Evolutionary conservation across 2,329 filamentous ascomycete genomes (phyloP).

Genomic region (Leptographium flavum): DNA sequence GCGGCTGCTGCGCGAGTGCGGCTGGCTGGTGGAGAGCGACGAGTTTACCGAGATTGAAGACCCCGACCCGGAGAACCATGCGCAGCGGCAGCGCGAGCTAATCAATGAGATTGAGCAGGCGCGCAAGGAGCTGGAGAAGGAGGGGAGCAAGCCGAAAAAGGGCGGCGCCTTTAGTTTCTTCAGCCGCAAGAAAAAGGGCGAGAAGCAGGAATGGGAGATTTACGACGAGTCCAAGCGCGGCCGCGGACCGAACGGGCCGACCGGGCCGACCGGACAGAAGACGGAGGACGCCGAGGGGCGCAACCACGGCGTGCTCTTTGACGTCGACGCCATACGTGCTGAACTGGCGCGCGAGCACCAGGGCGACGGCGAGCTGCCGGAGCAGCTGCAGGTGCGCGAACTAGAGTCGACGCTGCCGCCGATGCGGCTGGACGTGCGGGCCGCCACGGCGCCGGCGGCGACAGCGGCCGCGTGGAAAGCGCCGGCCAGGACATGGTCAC

Average conservation of each 20-base stretch:
- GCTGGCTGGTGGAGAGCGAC: constrained; percentile 82
- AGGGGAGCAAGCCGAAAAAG: constrained; percentile 51
- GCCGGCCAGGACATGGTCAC: too few species aligned
- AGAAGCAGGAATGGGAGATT: constrained; percentile 87
- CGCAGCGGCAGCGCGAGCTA: constrained; percentile 73
- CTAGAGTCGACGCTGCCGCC: constrained; percentile 79
- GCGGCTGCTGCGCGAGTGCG: constrained; percentile 68
- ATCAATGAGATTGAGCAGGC: constrained; percentile 96
- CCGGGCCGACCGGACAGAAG: constrained; percentile 14
- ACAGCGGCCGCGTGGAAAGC: too few species aligned
- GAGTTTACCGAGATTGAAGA: constrained; percentile 97
- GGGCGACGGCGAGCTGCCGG: constrained; percentile 25
- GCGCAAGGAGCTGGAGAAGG: constrained; percentile 68
- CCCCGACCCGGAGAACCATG: constrained; percentile 87
- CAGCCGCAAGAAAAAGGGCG: constrained; percentile 61
- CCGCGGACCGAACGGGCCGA: background rate
- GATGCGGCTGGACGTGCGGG: constrained; percentile 57
- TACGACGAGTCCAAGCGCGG: constrained; percentile 50
- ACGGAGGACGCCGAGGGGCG: constrained; percentile 34
- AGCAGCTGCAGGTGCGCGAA: constrained; percentile 53
- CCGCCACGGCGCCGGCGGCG: too few species aligned
- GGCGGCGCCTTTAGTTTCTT: constrained; percentile 58
- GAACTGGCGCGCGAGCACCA: constrained; percentile 68
- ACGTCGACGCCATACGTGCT: constrained; percentile 84
- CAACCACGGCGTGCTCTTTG: constrained; percentile 65